A percentile compares a stretch with the other conserved stretches of the same genome.
phyloP scores from a whole-genome alignment of 257 asterid species.

The Jaltomata sinuosa region DNA sequence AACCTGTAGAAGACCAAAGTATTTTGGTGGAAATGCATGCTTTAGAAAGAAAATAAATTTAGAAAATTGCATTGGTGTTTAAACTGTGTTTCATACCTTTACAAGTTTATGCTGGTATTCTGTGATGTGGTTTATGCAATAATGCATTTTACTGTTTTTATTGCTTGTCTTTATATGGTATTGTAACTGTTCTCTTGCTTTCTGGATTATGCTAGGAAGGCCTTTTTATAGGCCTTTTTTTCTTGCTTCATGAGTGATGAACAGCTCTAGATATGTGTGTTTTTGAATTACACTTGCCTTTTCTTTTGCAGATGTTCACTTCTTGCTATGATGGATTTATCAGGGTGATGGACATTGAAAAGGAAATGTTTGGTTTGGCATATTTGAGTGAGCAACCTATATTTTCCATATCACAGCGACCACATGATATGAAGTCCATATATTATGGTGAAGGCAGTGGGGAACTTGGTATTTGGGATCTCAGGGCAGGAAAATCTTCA shows the following conservation, averaged over 20 bases:
- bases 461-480: conserved; percentile 47
- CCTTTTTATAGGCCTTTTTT: too few relatives aligned
- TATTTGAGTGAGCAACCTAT: conserved; percentile 36
- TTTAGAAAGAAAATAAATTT: not conserved
- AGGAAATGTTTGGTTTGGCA: conserved; percentile 57
- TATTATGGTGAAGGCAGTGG: conserved; percentile 64
- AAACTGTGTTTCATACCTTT: not conserved
- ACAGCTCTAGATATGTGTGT: not conserved
- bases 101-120: not conserved
- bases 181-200: not conserved
- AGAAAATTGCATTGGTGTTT: not conserved
- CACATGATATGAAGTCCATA: conserved; percentile 39
- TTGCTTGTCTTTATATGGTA: not conserved
- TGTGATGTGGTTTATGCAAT: not conserved
- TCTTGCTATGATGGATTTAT: conserved; percentile 81
- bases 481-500: conserved; percentile 54
- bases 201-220: not conserved
- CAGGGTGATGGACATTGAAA: conserved; percentile 75
- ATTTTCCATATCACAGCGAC: conserved; percentile 43
- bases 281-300: not conserved
- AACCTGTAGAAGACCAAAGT: too few relatives aligned
- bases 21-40: not conserved
- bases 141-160: not conserved
- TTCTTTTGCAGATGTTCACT: conserved; percentile 61
- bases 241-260: not conserved